Conservation (phyloP, 2,329 filamentous ascomycete species). For the Calonectria pseudoreteaudii region DNA sequence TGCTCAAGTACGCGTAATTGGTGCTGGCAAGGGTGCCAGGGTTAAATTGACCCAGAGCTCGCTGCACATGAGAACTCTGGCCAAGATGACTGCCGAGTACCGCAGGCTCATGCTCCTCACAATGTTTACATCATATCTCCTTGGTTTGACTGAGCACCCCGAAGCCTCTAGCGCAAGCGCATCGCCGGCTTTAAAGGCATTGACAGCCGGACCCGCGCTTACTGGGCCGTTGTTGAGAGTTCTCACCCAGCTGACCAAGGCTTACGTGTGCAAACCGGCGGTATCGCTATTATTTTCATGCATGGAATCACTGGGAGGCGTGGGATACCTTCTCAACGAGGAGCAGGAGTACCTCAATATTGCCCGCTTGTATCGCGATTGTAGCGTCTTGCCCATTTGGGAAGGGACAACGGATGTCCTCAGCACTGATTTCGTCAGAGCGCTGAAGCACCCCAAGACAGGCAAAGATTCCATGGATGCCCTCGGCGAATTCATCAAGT, state of each 20-base stretch:
- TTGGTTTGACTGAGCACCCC: slow-evolving; percentile 66
- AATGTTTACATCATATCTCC: slow-evolving; percentile 64
- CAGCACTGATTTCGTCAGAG: slow-evolving; percentile 62
- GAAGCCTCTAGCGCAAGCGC: slow-evolving; percentile 10
- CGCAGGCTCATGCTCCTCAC: slow-evolving; percentile 67
- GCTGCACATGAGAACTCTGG: slow-evolving; percentile 69
- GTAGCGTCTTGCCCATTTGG: slow-evolving; percentile 74
- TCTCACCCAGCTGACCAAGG: slow-evolving; percentile 71
- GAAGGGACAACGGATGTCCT: slow-evolving; percentile 81
- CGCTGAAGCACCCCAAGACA: slow-evolving; percentile 57
- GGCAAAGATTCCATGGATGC: slow-evolving; percentile 55
- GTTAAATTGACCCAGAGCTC: slow-evolving; percentile 63
- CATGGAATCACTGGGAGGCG: slow-evolving; percentile 75
- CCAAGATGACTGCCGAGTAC: slow-evolving; percentile 67
- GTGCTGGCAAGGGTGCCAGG: slow-evolving; percentile 56
- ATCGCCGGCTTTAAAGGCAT: slow-evolving; percentile 38
- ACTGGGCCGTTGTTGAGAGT: slow-evolving; percentile 63
- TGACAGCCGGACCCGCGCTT: slow-evolving; percentile 50
- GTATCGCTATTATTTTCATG: slow-evolving; percentile 65
- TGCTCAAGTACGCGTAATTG: slow-evolving; percentile 66
- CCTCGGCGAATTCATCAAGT: slow-evolving; percentile 54
- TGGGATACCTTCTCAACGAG: slow-evolving; percentile 74
- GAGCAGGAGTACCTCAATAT: slow-evolving; percentile 75
- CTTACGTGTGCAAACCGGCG: slow-evolving; percentile 63
- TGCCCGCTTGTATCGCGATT: slow-evolving; percentile 74